phyloP scores from a whole-genome alignment of 1,284 basidiomycete species.

The Neonothopanus nambi region DNA sequence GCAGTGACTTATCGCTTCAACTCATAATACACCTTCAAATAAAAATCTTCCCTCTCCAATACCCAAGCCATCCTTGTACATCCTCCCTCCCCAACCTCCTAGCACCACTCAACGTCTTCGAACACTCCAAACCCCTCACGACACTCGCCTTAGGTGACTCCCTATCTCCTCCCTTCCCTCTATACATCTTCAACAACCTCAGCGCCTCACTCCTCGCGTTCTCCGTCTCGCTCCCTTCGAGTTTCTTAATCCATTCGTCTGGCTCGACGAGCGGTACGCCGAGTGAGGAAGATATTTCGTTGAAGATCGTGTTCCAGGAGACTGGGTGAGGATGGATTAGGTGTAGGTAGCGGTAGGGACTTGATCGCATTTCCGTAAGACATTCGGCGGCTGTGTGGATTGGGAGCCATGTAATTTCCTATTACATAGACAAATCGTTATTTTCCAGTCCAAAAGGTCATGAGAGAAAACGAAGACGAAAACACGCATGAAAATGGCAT shows the following conservation, averaged over 20 bases:
- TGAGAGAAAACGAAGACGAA: too few relatives aligned
- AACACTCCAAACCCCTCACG: background rate
- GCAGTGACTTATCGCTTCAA: too few relatives aligned
- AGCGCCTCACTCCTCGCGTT: background rate
- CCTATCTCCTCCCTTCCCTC: background rate
- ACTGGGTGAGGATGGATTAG: conserved; percentile 19
- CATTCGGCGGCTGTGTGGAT: conserved; percentile 29
- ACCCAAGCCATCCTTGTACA: background rate
- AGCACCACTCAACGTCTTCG: background rate
- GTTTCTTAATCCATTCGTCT: background rate
- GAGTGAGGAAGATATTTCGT: background rate
- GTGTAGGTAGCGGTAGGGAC: conserved; percentile 10
- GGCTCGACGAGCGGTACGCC: background rate
- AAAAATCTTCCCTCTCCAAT: background rate
- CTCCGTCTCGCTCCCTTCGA: background rate
- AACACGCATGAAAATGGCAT: too few relatives aligned
- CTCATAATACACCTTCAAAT: too few relatives aligned
- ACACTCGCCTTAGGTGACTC: background rate
- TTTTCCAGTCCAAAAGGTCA: too few relatives aligned
- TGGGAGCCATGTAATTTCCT: conserved; percentile 33
- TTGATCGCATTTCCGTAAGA: conserved; percentile 25
- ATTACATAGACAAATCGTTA: background rate
- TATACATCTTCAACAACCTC: background rate
- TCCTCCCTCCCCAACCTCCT: background rate
- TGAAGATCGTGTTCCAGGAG: conserved; percentile 6